Percentiles rank a stretch among this genome's conserved stretches.
phyloP scores from a whole-genome alignment of 441 rosid genomes.

The Pelargonium fulgidum region DNA sequence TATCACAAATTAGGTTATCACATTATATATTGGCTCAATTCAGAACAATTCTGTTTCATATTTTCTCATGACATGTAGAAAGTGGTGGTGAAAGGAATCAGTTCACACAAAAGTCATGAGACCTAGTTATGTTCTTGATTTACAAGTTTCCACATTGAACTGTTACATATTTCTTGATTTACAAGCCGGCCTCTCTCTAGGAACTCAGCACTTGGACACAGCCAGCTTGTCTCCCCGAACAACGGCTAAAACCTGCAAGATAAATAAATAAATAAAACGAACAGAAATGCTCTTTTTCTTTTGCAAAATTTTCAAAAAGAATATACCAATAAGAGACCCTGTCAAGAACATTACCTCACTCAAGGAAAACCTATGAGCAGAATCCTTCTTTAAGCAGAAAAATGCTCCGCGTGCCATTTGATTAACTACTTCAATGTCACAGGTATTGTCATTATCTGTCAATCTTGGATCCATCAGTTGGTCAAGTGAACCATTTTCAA shows the following conservation, averaged over 20 bases:
- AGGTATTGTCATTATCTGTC: constrained; percentile 13
- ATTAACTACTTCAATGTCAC: constrained; percentile 13
- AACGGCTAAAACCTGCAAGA: constrained; percentile 38
- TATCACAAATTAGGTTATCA: no score
- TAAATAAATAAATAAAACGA: not conserved
- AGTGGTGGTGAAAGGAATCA: no score
- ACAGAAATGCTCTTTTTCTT: no score
- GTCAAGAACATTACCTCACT: constrained; percentile 23
- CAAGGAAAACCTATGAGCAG: constrained; percentile 21
- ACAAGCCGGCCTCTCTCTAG: no score
- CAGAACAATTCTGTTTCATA: no score
- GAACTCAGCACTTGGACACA: constrained; percentile 7
- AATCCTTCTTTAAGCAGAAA: constrained; percentile 30
- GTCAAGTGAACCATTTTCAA: constrained; percentile 22
- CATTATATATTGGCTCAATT: no score
- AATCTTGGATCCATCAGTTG: constrained; percentile 35
- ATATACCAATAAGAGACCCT: not conserved
- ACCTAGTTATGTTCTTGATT: no score
- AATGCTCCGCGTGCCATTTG: constrained; percentile 37
- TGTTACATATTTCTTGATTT: no score
- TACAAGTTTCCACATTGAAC: no score
- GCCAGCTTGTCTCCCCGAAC: constrained; percentile 38
- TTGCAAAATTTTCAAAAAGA: not conserved
- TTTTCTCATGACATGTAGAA: no score
- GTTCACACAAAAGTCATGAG: no score